Percentiles rank a stretch among this genome's conserved stretches.
phyloP scores from a whole-genome alignment of 2,329 filamentous ascomycete species.

The Botrytis squamosa region DNA sequence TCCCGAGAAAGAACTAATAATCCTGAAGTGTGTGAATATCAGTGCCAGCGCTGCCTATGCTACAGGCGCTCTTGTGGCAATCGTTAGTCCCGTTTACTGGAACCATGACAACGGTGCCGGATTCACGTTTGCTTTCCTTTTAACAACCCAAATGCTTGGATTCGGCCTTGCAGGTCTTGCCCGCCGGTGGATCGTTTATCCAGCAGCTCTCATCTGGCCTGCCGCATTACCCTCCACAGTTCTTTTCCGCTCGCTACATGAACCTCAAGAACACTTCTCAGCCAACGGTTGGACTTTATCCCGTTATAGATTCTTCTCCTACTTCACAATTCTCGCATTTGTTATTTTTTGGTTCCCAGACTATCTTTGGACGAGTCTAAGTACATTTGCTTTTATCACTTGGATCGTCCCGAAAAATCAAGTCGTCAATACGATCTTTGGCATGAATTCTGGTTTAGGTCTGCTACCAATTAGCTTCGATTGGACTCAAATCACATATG shows the following conservation, averaged over 20 bases:
- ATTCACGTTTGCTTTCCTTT: constrained; percentile 51
- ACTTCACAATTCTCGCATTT: constrained; percentile 49
- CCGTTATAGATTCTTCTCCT: constrained; percentile 48
- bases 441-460: constrained; percentile 43
- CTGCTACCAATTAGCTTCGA: constrained; percentile 47
- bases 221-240: constrained; percentile 48
- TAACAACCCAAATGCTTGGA: constrained; percentile 55
- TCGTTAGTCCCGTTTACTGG: constrained; percentile 51
- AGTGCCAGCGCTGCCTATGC: constrained; percentile 45
- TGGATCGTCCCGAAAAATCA: constrained; percentile 51
- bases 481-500: constrained; percentile 42
- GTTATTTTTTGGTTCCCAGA: constrained; percentile 53
- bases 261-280: constrained; percentile 31
- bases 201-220: constrained; percentile 53
- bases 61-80: constrained; percentile 51
- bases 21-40: constrained; percentile 44
- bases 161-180: constrained; percentile 54
- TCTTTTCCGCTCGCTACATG: constrained; percentile 49
- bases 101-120: constrained; percentile 47
- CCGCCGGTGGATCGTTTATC: constrained; percentile 52
- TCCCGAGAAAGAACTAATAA: constrained; percentile 46
- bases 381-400: constrained; percentile 52
- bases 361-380: constrained; percentile 48
- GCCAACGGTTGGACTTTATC: constrained; percentile 47
- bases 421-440: constrained; percentile 42